Conservation (phyloP, 1,284 basidiomycete genomes). For the Ganoderma multipileum region DNA sequence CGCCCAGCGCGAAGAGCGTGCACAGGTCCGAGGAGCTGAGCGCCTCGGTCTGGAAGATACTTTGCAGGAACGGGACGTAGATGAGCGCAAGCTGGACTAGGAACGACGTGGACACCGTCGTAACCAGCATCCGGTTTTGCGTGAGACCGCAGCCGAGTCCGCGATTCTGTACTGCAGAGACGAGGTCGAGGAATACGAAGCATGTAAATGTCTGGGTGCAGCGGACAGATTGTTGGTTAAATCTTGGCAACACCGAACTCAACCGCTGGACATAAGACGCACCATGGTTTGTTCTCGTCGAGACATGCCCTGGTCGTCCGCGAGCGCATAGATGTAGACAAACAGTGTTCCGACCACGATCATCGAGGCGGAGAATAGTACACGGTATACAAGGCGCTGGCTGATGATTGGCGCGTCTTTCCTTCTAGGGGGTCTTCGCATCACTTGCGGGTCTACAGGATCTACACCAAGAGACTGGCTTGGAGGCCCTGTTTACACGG, state of each 20-base stretch:
- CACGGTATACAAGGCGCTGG: conserved; percentile 74
- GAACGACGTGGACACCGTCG: conserved; percentile 87
- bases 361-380: conserved; percentile 89
- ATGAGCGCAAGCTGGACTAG: conserved; percentile 86
- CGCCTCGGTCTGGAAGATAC: conserved; percentile 92
- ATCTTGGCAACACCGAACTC: not conserved
- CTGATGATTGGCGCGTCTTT: conserved; percentile 92
- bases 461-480: conserved; percentile 97
- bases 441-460: conserved; percentile 90
- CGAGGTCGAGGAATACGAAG: conserved; percentile 97
- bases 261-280: not conserved
- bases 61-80: conserved; percentile 91
- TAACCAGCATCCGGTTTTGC: conserved; percentile 89
- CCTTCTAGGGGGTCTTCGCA: conserved; percentile 87
- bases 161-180: conserved; percentile 94
- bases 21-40: conserved; percentile 74
- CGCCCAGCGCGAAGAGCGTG: conserved; percentile 77
- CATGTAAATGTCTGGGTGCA: conserved; percentile 88
- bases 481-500: conserved; percentile 72
- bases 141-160: conserved; percentile 82
- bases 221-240: not conserved
- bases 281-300: conserved; percentile 95
- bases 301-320: conserved; percentile 78
- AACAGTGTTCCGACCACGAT: conserved; percentile 92
- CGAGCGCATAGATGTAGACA: conserved; percentile 84